Conservation (phyloP, 2,329 filamentous ascomycete species). For the Pochonia chlamydosporia region DNA sequence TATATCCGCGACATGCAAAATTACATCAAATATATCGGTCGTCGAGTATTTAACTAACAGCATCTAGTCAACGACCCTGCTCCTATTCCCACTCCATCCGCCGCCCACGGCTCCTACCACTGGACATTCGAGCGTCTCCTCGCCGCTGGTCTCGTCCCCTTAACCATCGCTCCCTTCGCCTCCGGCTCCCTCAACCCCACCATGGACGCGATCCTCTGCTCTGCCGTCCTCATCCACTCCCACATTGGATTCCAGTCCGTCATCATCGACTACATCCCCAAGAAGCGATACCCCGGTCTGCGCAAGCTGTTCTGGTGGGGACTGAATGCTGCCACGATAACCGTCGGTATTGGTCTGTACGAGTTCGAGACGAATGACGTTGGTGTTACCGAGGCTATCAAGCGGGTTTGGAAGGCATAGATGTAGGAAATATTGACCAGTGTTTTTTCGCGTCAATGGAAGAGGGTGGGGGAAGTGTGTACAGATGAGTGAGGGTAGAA, state of each 20-base stretch:
- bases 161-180: constrained; percentile 87
- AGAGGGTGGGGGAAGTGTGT: neutral
- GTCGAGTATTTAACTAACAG: constrained; percentile 6
- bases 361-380: constrained; percentile 99
- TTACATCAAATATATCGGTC: too few species aligned
- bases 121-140: constrained; percentile 93
- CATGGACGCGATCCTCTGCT: constrained; percentile 80
- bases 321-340: constrained; percentile 70
- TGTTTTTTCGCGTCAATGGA: neutral
- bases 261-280: constrained; percentile 88
- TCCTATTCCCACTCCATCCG: constrained; percentile 63
- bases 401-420: constrained; percentile 82
- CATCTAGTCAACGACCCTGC: constrained; percentile 77
- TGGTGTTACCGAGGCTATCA: constrained; percentile 82
- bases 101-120: constrained; percentile 92
- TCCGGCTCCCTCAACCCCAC: constrained; percentile 85
- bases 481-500: neutral
- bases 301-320: constrained; percentile 68
- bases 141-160: constrained; percentile 73
- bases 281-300: constrained; percentile 59
- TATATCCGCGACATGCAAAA: too few species aligned
- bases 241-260: constrained; percentile 91
- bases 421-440: neutral
- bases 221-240: constrained; percentile 79
- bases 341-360: constrained; percentile 84